These are phyloP conservation scores for Colletotrichum siamense DNA, from an alignment of 2,329 filamentous ascomycete genomes.

Conservation along the genomic window DNA sequence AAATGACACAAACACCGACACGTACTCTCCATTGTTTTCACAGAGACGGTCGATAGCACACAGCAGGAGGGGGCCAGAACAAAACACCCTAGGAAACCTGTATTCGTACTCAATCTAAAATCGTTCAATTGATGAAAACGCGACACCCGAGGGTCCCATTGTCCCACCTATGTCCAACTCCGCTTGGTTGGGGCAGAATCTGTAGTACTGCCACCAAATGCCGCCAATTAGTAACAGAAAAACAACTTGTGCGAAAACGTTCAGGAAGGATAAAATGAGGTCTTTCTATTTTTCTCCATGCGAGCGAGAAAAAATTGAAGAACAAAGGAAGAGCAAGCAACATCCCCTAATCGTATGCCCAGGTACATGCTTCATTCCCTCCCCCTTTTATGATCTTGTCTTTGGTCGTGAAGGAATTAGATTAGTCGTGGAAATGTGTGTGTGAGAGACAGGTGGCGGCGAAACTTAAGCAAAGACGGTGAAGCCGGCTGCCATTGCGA, in stretches of 20 bases:
- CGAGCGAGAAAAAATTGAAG: neutral
- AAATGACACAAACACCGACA: neutral
- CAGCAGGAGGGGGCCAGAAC: neutral
- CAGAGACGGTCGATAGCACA: neutral
- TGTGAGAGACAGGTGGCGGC: neutral
- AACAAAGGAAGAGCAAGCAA: neutral
- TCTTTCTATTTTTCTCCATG: neutral
- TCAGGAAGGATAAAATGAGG: neutral
- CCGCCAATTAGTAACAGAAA: constrained; percentile 4
- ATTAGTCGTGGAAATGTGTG: neutral
- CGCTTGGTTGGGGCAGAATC: neutral
- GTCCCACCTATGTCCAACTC: constrained; percentile 2
- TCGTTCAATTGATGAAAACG: neutral
- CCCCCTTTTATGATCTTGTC: neutral
- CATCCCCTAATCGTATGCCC: neutral
- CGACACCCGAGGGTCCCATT: neutral
- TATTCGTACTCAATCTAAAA: constrained; percentile 14
- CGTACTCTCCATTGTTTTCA: no score
- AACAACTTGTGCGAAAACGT: neutral
- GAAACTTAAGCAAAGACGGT: neutral
- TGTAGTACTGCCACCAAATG: constrained; percentile 1
- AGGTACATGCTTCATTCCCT: neutral
- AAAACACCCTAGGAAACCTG: neutral
- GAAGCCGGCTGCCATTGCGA: constrained; percentile 29
- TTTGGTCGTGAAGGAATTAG: constrained; percentile 4